Percentiles rank a stretch among this genome's conserved stretches.
These are phyloP conservation scores for Cladochytrium replicatum DNA, from an alignment of 192 early-diverging fungal genomes.

Conservation along the genomic window DNA sequence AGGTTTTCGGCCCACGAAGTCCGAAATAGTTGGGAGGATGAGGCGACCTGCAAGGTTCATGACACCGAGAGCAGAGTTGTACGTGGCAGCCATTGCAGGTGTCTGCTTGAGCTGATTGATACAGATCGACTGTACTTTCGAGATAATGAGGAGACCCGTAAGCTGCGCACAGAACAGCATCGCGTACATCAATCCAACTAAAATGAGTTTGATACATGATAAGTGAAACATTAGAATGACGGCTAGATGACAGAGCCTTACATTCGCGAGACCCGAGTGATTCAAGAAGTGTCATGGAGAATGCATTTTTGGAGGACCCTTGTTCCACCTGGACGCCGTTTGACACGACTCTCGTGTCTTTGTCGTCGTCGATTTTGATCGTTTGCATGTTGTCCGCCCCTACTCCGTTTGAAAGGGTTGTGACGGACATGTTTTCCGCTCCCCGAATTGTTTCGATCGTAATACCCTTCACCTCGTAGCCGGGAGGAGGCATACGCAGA, in stretches of 20 bases:
- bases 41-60: conserved; percentile 52
- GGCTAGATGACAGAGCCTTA: too few relatives aligned
- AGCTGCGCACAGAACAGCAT: conserved; percentile 44
- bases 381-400: background rate
- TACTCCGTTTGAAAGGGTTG: background rate
- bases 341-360: background rate
- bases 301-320: background rate
- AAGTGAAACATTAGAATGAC: too few relatives aligned
- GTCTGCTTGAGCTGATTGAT: conserved; percentile 18
- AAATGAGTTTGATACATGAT: too few relatives aligned
- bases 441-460: conserved; percentile 36
- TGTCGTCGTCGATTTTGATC: background rate
- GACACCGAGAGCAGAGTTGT: conserved; percentile 47
- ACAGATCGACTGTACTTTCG: conserved; percentile 28
- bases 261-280: conserved; percentile 19
- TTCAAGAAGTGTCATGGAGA: conserved; percentile 16
- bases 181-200: conserved; percentile 23
- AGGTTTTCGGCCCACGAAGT: conserved; percentile 51
- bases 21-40: conserved; percentile 47
- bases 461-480: conserved; percentile 55
- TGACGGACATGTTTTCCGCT: conserved; percentile 19
- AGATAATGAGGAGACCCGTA: conserved; percentile 30
- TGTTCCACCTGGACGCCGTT: background rate
- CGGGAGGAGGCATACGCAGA: conserved; percentile 37
- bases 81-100: conserved; percentile 7